Evolutionary conservation across 441 rosid genomes (phyloP).

Genomic region (Gossypium davidsonii): DNA sequence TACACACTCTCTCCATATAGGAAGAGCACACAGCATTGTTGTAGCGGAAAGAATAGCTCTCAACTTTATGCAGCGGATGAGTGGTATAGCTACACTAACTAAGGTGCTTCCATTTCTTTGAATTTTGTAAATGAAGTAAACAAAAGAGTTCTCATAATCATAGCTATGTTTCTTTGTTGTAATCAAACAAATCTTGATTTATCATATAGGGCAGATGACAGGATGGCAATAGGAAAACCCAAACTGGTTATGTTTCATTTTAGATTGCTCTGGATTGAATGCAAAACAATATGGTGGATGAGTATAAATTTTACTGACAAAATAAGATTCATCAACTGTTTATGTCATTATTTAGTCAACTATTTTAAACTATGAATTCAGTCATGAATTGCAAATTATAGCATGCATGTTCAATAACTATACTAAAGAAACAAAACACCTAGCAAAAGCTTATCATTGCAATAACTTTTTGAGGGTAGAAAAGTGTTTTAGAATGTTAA

Average conservation of each 20-base stretch:
- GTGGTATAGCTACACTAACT: slow-evolving; percentile 92
- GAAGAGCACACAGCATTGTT: slow-evolving; percentile 74
- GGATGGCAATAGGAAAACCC: background rate
- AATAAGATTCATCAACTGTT: background rate
- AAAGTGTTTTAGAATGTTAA: background rate
- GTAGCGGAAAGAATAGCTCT: slow-evolving; percentile 86
- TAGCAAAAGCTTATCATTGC: background rate
- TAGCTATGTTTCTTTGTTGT: background rate
- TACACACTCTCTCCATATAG: slow-evolving; percentile 22
- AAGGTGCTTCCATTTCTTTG: slow-evolving; percentile 40
- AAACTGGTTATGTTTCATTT: background rate
- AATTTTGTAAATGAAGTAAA: slow-evolving; percentile 11
- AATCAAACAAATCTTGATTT: slow-evolving; percentile 2
- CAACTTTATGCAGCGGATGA: slow-evolving; percentile 96
- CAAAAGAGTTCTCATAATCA: background rate
- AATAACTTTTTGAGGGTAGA: background rate
- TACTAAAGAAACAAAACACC: slow-evolving; percentile 1
- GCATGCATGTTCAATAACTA: background rate
- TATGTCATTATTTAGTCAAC: background rate
- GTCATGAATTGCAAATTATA: background rate
- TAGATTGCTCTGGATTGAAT: background rate
- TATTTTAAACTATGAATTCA: background rate
- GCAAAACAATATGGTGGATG: background rate
- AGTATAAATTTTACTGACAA: background rate
- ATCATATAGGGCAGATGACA: background rate